These are phyloP conservation scores for Allomyces macrogynus DNA, from an alignment of 192 early-diverging fungal species.

Conservation along the genomic window DNA sequence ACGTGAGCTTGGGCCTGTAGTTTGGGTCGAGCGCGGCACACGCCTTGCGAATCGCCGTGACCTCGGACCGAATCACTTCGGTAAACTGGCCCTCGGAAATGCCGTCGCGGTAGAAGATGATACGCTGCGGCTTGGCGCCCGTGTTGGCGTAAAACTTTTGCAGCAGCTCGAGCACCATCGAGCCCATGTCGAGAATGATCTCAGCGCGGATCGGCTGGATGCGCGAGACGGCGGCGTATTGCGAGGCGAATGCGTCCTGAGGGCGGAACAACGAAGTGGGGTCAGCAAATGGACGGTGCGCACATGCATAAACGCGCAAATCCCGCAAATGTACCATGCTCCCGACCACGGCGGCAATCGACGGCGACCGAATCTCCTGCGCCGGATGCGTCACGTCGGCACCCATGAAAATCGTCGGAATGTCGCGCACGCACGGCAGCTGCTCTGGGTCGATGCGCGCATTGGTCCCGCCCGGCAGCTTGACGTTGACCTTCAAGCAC, in stretches of 20 bases:
- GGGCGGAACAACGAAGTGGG: too few species aligned
- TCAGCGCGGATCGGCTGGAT: constrained; percentile 47
- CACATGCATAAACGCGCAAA: too few species aligned
- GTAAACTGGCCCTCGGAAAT: constrained; percentile 28
- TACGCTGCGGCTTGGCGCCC: constrained; percentile 42
- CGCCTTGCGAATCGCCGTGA: constrained; percentile 20
- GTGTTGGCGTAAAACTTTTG: constrained; percentile 32
- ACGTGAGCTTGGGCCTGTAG: constrained; percentile 18
- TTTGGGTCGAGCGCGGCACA: constrained; percentile 9
- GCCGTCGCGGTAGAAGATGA: constrained; percentile 74
- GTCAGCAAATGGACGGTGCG: too few species aligned
- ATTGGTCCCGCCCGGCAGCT: constrained; percentile 34
- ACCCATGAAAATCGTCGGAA: constrained; percentile 31
- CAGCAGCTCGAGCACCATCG: constrained; percentile 41
- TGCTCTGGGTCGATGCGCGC: constrained; percentile 7
- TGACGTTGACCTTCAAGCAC: constrained; percentile 37
- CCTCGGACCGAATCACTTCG: constrained; percentile 17
- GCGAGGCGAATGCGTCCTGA: constrained; percentile 29
- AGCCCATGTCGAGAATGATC: constrained; percentile 45
- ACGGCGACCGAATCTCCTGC: constrained; percentile 20
- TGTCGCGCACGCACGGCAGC: constrained; percentile 4
- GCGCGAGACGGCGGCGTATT: constrained; percentile 40
- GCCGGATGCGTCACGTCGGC: constrained; percentile 35
- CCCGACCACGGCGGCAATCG: constrained; percentile 57
- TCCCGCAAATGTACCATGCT: constrained; percentile 13